Evolutionary conservation across 2,329 filamentous ascomycete genomes (phyloP), one percentile per base, ranked within the genome.

Genomic region (Boeremia exigua): DNA sequence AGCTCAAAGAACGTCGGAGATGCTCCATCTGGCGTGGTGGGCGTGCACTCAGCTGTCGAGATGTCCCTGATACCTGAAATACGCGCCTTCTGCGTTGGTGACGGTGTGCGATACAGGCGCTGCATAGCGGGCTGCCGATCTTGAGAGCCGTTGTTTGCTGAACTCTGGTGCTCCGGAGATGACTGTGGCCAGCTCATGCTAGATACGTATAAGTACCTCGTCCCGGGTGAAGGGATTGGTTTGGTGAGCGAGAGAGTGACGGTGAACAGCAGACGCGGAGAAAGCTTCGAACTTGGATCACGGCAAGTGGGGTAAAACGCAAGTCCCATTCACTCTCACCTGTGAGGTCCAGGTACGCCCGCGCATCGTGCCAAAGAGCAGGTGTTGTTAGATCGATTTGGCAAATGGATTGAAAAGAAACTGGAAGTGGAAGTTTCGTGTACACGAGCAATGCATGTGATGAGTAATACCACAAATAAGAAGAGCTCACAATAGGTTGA

Each of bases 281-380:
- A 9, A 15, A 8, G 23, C 5, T 9, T 23, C 14, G 8, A 37
- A 8, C 2, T 17, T 14, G 17, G 9, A 25, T 14, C 6, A 10
- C 15, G 19, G 28, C 23, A 12, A 19, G 29, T 17, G 7, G 11
- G 17, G 19, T 12, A 30, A 6, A 32, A 42, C 15, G 27, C 25
- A 19, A 53, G n/a, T 42, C 44, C 17, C 23, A 17, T 52, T 60
- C 40, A 58, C 55, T 52, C 47, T 59, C 44, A 62, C 57, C 38
- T 55, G 15, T 10, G 4, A n/a, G 10, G 5, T n/a, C 15, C 15
- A 34, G 14, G 30, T 6, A 17, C 14, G 15, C 14, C 7, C n/a
- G 10, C 12, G 8, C 32, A 27, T 27, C 2, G 11, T 12, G 25
- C 12, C 9, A 7, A 23, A 23, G 19, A 5, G 19, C 19, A 23